phyloP scores from a whole-genome alignment of 2,329 filamentous ascomycete genomes.

The Sporothrix protearum region DNA sequence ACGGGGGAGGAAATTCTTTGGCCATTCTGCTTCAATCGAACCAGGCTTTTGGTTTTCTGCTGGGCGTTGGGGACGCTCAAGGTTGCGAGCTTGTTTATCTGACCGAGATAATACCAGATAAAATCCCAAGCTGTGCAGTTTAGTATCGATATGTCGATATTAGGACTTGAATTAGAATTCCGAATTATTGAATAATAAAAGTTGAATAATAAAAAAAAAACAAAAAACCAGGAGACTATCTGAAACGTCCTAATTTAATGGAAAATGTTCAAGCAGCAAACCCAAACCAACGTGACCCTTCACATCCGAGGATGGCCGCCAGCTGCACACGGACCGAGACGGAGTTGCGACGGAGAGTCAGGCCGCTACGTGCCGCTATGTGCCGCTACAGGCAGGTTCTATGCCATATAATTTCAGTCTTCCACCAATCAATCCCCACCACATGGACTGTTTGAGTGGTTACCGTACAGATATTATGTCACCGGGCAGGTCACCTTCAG shows the following conservation, averaged over 20 bases:
- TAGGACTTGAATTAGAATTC: too few relatives aligned
- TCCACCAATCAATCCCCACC: neutral
- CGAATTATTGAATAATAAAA: too few relatives aligned
- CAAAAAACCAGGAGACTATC: too few relatives aligned
- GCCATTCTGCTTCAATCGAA: neutral
- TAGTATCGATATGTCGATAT: too few relatives aligned
- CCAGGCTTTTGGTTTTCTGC: neutral
- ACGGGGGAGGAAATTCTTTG: neutral
- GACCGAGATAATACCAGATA: neutral
- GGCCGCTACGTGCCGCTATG: neutral
- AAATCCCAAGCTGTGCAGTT: neutral
- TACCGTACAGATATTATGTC: neutral
- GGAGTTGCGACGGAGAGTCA: slow-evolving; percentile 10
- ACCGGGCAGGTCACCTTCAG: neutral
- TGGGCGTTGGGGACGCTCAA: neutral
- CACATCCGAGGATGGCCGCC: neutral
- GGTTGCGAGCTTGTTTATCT: neutral
- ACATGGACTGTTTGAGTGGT: neutral
- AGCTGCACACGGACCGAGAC: neutral
- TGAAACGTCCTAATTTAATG: too few relatives aligned
- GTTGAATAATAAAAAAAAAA: neutral
- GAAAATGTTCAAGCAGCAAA: too few relatives aligned
- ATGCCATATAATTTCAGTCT: neutral
- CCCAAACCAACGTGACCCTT: too few relatives aligned
- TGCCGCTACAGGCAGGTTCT: neutral